Base-by-base conservation (phyloP, 2,329 filamentous ascomycete genomes). In the Alternaria rosae region DNA sequence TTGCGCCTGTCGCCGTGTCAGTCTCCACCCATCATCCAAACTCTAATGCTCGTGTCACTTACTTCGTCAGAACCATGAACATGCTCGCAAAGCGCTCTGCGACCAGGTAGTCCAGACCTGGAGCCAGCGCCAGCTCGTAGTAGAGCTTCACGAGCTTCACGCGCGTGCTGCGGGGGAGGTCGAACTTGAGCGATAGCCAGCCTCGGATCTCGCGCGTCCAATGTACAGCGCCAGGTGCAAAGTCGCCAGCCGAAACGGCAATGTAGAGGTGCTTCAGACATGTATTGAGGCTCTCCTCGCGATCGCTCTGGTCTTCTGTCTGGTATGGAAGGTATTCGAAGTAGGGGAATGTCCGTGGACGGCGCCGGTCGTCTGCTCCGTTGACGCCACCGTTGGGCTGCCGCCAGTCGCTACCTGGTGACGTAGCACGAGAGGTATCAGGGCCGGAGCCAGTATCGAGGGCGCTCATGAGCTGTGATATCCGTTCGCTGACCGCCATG, bases 171-270 rank as follows among this genome's bases (percentile, higher is more conserved):
- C 92, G 89, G 50, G 93, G 92, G 77, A 97, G 93, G 82, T 99
- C 94, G 77, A 99, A 99, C 85, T 99, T 99, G 80, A 99, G 88
- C 56, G 91, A 92, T 69, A 99, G 85, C 95, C 96, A 99, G 80
- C 91, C 92, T 76, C 94, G 89, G 50, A 99, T 89, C 86, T 99
- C 95, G 70, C 94, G 89, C 15, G 95, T 97, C 95, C 95, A 99
- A 81, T 99, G 94, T 64, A 97, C 85, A 26, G 94, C 95, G 32
- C 95, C 95, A 0, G 94, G 92, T 23, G 91, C 90, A 80, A 98
- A 98, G 80, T 99, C 95, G 68, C 97, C 93, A 4, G 95, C 91
- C 76, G 93, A 91, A 66, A 99, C 86, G 59, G 94, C 88, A 71
- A 97, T 92, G 79, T 97, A 98, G 28, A 99, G 89, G 75, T 97